Base-by-base conservation (phyloP, 2,329 filamentous ascomycete genomes). In the Taxawa tesnikishii region DNA sequence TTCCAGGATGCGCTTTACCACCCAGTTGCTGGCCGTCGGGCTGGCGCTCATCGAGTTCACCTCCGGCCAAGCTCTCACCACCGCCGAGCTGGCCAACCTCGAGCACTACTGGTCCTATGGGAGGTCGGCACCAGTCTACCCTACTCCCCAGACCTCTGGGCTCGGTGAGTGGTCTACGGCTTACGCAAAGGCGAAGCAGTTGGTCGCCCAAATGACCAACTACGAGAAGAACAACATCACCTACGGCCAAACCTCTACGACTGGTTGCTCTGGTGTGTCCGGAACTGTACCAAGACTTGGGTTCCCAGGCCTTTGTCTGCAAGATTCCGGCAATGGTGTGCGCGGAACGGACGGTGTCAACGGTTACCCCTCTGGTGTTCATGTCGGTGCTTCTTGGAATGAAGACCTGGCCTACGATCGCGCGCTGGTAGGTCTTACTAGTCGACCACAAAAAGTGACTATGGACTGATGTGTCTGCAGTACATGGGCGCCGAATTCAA, bases 401-500 rank as follows among this genome's bases (percentile, higher is more conserved):
- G 57, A 53, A 30, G 61, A 62, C 6, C 47, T 75, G 37, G 65
- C 70, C 0, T 66, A 70, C 29, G 51, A 62, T 25, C 53, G 71
- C 9, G 72, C 58, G 0, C 5, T 36, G n/a, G n/a, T n/a, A n/a
- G n/a, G n/a, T n/a, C n/a, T n/a, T n/a, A n/a, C n/a, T n/a, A n/a
- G n/a, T n/a, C n/a, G n/a, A n/a, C n/a, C n/a, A n/a, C n/a, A n/a
- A n/a, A n/a, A n/a, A n/a, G n/a, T n/a, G n/a, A n/a, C n/a, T n/a
- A n/a, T n/a, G n/a, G n/a, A n/a, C n/a, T n/a, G n/a, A n/a, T n/a
- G n/a, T n/a, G n/a, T n/a, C n/a, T n/a, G n/a, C 51, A 57, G 4
- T 62, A 63, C 28, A 70, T 77, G 60, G 73, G 67, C 0, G 58
- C 57, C 3, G 72, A 77, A 39, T 75, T 73, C 44, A 67, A 45